Conservation (phyloP, 257 asterid genomes). For the Cinchona pubescens region DNA sequence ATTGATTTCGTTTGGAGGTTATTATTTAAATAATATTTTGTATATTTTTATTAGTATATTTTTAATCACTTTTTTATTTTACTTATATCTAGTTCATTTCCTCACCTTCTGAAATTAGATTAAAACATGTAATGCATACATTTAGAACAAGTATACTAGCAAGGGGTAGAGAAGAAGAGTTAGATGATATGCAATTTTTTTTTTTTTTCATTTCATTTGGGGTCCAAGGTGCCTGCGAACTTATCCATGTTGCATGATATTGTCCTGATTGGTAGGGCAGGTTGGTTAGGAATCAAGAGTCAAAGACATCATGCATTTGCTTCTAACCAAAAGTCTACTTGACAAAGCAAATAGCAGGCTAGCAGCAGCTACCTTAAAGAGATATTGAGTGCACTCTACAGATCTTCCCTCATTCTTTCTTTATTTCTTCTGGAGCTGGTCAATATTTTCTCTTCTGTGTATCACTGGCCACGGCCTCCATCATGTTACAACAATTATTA, state of each 20-base stretch:
- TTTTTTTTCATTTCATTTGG: background rate
- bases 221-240: constrained; percentile 6
- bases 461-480: constrained; percentile 3
- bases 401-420: background rate
- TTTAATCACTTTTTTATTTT: too few relatives aligned
- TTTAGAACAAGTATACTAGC: too few relatives aligned
- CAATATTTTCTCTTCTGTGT: background rate
- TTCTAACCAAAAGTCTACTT: constrained; percentile 22
- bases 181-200: too few relatives aligned
- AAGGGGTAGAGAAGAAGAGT: too few relatives aligned
- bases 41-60: too few relatives aligned
- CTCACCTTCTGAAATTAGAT: too few relatives aligned
- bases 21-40: too few relatives aligned
- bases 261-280: constrained; percentile 27
- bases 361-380: background rate
- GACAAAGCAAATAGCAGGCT: constrained; percentile 4
- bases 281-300: constrained; percentile 15
- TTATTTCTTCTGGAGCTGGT: background rate
- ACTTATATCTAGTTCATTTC: too few relatives aligned
- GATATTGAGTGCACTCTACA: background rate
- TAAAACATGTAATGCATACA: too few relatives aligned
- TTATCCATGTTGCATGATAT: constrained; percentile 13
- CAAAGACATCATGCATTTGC: constrained; percentile 15
- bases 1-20: too few relatives aligned
- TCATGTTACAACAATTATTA: background rate